A percentile compares a stretch with the other conserved stretches of the same genome.
phyloP scores from a whole-genome alignment of 495 filamentous ascomycete species.

The Pyrenopolyporus hunteri region DNA sequence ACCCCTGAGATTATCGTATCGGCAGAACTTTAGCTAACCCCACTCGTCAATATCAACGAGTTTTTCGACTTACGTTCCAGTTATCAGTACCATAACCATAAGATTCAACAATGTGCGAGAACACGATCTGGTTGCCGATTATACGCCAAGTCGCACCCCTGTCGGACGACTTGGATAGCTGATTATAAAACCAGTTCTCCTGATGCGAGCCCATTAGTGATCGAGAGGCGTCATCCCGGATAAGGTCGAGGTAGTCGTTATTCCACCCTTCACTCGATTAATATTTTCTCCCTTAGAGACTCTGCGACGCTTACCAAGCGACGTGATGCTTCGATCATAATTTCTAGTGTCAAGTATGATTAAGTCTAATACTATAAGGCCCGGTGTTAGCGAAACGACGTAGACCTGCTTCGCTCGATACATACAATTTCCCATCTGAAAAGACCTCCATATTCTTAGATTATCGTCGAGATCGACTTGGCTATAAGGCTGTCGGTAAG shows the following conservation, averaged over 20 bases:
- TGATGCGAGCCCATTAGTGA: slow-evolving; percentile 68
- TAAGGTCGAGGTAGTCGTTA: slow-evolving; percentile 60
- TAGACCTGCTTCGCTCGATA: not conserved
- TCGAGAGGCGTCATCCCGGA: slow-evolving; percentile 64
- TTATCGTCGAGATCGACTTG: slow-evolving; percentile 74
- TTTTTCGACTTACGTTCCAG: slow-evolving; percentile 36
- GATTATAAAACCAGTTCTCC: slow-evolving; percentile 72
- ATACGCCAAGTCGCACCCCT: slow-evolving; percentile 68
- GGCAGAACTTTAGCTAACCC: not conserved
- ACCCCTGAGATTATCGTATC: slow-evolving; percentile 56
- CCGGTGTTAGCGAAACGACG: not conserved
- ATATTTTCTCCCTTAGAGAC: not conserved
- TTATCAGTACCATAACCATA: slow-evolving; percentile 36
- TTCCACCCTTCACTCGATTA: slow-evolving; percentile 50
- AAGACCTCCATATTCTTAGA: slow-evolving; percentile 70
- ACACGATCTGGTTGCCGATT: slow-evolving; percentile 70
- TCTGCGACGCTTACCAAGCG: slow-evolving; percentile 36
- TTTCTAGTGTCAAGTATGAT: slow-evolving; percentile 73
- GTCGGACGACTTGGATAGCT: slow-evolving; percentile 57
- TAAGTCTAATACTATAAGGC: slow-evolving; percentile 56
- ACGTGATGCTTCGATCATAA: slow-evolving; percentile 65
- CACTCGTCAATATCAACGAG: not conserved
- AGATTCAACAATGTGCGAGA: slow-evolving; percentile 64
- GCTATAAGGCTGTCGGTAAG: slow-evolving; percentile 18
- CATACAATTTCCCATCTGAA: slow-evolving; percentile 63